Conservation (phyloP, 75 land plant genomes). For the Pseudotsuga menziesii region DNA sequence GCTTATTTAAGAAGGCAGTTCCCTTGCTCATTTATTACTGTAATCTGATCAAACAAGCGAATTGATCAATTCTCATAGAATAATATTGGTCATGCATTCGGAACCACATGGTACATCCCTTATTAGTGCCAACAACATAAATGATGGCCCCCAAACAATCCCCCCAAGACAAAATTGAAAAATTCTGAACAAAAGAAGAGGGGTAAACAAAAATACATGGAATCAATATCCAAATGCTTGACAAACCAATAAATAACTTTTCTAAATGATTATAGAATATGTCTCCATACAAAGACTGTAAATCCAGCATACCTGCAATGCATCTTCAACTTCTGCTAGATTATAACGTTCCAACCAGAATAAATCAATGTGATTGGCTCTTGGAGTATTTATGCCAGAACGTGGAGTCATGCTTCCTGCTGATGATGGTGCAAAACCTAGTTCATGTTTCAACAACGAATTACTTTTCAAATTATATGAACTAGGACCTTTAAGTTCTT, state of each 20-base stretch:
- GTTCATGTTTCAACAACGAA: conserved; percentile 21
- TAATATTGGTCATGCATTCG: not conserved
- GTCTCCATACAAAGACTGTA: conserved; percentile 1
- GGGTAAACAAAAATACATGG: not conserved
- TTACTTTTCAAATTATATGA: conserved; percentile 27
- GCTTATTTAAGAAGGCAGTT: not conserved
- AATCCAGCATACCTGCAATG: conserved; percentile 50
- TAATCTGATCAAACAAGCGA: not conserved
- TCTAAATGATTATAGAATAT: not conserved
- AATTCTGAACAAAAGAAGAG: not conserved
- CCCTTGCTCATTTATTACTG: not conserved
- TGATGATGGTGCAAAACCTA: conserved; percentile 32
- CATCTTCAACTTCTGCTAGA: conserved; percentile 52
- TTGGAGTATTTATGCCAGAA: conserved; percentile 67
- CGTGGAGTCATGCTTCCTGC: conserved; percentile 48
- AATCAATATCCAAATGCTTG: not conserved
- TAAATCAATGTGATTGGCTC: conserved; percentile 60
- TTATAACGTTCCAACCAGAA: conserved; percentile 63
- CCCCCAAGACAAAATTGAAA: not conserved
- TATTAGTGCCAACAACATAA: no score
- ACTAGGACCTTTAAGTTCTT: conserved; percentile 34
- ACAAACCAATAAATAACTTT: not conserved
- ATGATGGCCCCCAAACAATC: not conserved
- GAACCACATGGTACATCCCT: no score
- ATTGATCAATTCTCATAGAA: not conserved